Percentiles rank a stretch among this genome's conserved stretches.
Conservation (phyloP, 2,329 filamentous ascomycete genomes). For the Neonectria punicea region DNA sequence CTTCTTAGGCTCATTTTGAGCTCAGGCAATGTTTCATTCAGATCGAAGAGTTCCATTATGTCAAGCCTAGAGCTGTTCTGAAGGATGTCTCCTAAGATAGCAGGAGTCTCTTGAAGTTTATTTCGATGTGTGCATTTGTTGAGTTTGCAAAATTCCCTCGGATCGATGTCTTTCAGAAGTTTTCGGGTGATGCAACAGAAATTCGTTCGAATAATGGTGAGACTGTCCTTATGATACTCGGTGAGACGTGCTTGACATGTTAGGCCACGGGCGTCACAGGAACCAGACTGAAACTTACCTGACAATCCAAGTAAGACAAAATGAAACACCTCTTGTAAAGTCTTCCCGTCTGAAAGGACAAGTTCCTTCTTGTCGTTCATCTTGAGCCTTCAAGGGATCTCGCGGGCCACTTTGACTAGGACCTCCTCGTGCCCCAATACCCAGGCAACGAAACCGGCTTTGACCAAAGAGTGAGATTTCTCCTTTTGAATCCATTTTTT, state of each 20-base stretch:
- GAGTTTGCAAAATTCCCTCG: neutral
- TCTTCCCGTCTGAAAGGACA: neutral
- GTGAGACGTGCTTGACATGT: neutral
- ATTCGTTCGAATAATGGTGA: neutral
- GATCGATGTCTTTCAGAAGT: neutral
- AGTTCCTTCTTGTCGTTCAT: conserved; percentile 13
- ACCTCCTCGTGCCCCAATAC: conserved; percentile 30
- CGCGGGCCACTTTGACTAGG: no score
- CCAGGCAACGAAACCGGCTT: conserved; percentile 28
- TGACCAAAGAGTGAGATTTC: neutral
- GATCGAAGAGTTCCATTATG: neutral
- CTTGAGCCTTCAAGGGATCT: conserved; percentile 8
- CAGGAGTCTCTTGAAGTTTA: neutral
- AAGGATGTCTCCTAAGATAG: neutral
- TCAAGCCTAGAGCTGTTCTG: neutral
- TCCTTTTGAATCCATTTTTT: neutral
- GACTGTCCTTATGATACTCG: neutral
- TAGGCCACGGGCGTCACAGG: no score
- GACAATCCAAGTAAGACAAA: neutral
- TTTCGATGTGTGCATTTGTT: neutral
- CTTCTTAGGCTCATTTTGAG: neutral
- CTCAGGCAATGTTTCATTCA: neutral
- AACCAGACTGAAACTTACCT: neutral
- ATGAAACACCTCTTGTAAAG: no score
- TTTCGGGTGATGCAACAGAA: neutral